phyloP scores from a whole-genome alignment of 2,329 filamentous ascomycete species.

The Chrysosporium queenslandicum region DNA sequence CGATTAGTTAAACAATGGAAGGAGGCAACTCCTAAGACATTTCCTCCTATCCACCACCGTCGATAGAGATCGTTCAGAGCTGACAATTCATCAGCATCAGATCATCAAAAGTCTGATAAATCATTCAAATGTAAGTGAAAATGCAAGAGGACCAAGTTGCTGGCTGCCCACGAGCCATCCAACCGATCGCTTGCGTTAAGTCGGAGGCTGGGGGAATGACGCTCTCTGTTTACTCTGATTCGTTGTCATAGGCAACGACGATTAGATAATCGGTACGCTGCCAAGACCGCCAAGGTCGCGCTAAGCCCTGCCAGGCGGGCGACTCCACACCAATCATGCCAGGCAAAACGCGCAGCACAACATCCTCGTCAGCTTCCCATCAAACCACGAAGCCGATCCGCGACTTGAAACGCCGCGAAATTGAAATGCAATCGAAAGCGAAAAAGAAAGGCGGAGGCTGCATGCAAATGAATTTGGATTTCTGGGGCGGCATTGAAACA shows the following conservation, averaged over 20 bases:
- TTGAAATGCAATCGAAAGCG: no score
- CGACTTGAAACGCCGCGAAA: no score
- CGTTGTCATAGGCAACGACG: slow-evolving; percentile 10
- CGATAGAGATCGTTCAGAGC: background rate
- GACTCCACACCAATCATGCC: no score
- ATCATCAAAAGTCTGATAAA: no score
- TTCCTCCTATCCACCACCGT: background rate
- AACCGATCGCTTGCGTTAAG: background rate
- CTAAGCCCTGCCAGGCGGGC: slow-evolving; percentile 1
- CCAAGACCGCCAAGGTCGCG: background rate
- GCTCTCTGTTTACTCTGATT: slow-evolving; percentile 10
- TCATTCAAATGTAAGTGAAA: no score
- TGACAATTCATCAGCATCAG: no score
- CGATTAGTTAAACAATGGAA: background rate
- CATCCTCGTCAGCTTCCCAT: no score
- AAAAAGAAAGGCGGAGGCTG: no score
- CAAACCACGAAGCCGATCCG: no score
- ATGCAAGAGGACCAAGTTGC: background rate
- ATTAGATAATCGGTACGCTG: background rate
- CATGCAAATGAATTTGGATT: no score
- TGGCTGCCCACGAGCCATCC: no score
- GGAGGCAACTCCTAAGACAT: background rate
- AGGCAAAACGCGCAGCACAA: no score
- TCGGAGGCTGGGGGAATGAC: slow-evolving; percentile 13
- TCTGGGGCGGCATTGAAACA: background rate